These are phyloP conservation scores for Platanthera zijinensis DNA, from an alignment of 106 monocot species.

Conservation along the genomic window DNA sequence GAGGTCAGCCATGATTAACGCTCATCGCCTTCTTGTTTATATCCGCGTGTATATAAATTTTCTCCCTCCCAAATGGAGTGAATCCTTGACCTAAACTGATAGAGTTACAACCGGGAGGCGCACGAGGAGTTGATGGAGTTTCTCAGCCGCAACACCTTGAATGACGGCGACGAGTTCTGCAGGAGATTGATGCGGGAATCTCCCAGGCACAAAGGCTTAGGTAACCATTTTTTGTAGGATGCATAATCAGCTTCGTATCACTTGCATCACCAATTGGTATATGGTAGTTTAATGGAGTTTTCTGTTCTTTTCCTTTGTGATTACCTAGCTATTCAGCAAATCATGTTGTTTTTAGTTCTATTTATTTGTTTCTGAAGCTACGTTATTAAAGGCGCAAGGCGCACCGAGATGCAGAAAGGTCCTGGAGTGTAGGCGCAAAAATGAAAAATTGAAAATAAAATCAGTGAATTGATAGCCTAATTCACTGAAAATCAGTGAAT, in stretches of 20 bases:
- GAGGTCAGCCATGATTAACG: constrained; percentile 28
- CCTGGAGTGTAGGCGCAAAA: too few relatives aligned
- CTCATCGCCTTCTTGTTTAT: not conserved
- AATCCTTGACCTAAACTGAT: not conserved
- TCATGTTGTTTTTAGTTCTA: not conserved
- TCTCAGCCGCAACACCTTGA: constrained; percentile 40
- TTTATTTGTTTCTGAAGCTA: too few relatives aligned
- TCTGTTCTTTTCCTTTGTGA: not conserved
- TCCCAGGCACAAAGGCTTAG: constrained; percentile 43
- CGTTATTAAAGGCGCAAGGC: too few relatives aligned
- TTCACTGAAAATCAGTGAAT: too few relatives aligned
- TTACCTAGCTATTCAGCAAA: not conserved
- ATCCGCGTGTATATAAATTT: not conserved
- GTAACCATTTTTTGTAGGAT: constrained; percentile 9
- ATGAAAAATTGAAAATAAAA: too few relatives aligned
- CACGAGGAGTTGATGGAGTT: constrained; percentile 77
- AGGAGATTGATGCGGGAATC: constrained; percentile 64
- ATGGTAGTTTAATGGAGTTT: not conserved
- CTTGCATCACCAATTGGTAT: not conserved
- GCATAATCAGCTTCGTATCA: not conserved
- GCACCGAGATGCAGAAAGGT: too few relatives aligned
- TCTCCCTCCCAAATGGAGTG: not conserved
- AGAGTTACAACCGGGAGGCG: constrained; percentile 19
- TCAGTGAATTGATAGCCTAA: too few relatives aligned
- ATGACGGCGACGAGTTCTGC: constrained; percentile 68